phyloP scores from a whole-genome alignment of 2,329 filamentous ascomycete genomes.

The Clonostachys chloroleuca region DNA sequence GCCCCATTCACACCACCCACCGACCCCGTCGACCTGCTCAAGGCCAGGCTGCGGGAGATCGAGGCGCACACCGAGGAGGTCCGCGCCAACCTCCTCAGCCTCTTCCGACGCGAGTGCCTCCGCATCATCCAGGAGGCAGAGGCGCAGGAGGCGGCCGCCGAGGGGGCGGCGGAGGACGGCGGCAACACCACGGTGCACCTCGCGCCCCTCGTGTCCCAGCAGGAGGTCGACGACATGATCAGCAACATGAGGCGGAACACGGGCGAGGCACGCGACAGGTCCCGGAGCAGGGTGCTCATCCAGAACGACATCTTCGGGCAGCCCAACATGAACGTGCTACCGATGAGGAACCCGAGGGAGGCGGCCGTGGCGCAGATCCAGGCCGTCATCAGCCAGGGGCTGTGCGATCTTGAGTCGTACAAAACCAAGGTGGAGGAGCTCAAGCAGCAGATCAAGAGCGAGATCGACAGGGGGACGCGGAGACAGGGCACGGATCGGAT shows the following conservation, averaged over 20 bases:
- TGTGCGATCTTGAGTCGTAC: slow-evolving; percentile 10
- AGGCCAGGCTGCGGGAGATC: slow-evolving; percentile 10
- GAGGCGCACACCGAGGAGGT: slow-evolving; percentile 17
- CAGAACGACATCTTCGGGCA: slow-evolving; percentile 16
- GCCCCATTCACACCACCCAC: slow-evolving; percentile 7
- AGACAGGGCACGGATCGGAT: background rate
- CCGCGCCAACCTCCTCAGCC: slow-evolving; percentile 19
- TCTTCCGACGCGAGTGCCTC: slow-evolving; percentile 20
- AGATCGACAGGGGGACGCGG: background rate
- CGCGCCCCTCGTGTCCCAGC: background rate
- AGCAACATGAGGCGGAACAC: slow-evolving; percentile 12
- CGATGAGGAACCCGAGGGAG: background rate
- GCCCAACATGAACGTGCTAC: too few species aligned
- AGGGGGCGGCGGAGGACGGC: background rate
- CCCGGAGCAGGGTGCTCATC: slow-evolving; percentile 3
- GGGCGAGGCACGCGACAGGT: background rate
- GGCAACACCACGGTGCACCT: background rate
- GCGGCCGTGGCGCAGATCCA: background rate
- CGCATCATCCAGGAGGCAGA: slow-evolving; percentile 17
- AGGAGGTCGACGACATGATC: slow-evolving; percentile 17
- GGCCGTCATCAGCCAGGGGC: background rate
- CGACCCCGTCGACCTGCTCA: slow-evolving; percentile 9
- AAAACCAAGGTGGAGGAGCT: slow-evolving; percentile 6
- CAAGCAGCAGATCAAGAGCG: background rate
- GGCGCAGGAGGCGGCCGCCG: slow-evolving; percentile 7